Conservation (phyloP, 352 stramenopile genomes). For the Pythium diclinum region DNA sequence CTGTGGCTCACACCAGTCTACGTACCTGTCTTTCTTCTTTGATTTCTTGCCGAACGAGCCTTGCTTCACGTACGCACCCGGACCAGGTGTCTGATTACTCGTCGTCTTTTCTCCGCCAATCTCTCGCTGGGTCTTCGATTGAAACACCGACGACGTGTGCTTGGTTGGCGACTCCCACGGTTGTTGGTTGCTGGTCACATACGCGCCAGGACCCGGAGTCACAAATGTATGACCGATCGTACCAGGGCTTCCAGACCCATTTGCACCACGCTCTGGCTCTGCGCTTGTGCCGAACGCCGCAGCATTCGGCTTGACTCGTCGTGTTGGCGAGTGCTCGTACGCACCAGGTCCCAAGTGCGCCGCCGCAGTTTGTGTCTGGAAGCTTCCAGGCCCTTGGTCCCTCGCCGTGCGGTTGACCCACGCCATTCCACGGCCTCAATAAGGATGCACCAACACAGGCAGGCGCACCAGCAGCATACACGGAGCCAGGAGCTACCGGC, state of each 20-base stretch:
- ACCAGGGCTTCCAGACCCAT: slow-evolving; percentile 22
- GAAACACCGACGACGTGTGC: slow-evolving; percentile 44
- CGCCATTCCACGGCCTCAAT: slow-evolving; percentile 35
- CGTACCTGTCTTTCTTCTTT: slow-evolving; percentile 36
- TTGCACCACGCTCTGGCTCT: slow-evolving; percentile 41
- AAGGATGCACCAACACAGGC: neutral
- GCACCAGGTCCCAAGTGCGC: slow-evolving; percentile 49
- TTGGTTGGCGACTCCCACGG: slow-evolving; percentile 59
- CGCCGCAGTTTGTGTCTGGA: slow-evolving; percentile 26
- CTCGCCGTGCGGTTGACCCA: slow-evolving; percentile 72
- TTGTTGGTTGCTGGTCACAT: slow-evolving; percentile 38
- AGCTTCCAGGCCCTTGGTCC: slow-evolving; percentile 40
- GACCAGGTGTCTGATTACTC: slow-evolving; percentile 44
- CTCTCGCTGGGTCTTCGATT: slow-evolving; percentile 52
- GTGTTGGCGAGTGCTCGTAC: slow-evolving; percentile 50
- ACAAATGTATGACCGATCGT: slow-evolving; percentile 38
- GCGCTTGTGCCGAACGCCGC: slow-evolving; percentile 55
- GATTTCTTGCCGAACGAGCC: slow-evolving; percentile 43
- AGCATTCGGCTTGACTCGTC: slow-evolving; percentile 48
- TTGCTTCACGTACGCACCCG: slow-evolving; percentile 51
- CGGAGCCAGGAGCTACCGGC: neutral
- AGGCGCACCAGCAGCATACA: neutral
- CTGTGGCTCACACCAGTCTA: neutral
- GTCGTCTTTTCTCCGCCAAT: slow-evolving; percentile 34
- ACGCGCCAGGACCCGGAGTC: slow-evolving; percentile 57